Base-by-base conservation (phyloP, 805 yeast species). In the Kodamaea kakaduensis region DNA sequence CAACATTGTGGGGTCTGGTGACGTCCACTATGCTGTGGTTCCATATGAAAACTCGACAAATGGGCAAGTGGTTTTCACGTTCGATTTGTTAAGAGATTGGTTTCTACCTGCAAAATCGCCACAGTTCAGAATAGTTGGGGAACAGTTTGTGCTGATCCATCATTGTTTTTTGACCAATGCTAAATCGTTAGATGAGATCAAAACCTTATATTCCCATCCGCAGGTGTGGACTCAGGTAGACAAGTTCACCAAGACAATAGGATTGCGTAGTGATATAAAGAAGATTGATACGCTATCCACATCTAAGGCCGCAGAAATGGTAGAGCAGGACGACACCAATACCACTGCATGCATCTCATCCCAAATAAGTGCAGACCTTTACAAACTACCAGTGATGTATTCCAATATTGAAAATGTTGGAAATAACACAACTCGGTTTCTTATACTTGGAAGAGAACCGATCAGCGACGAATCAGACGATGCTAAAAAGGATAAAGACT, bases 181-280 rank as follows among this genome's bases (percentile, higher is more conserved):
- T 6, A 47, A 52, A 30, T 67, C 66, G 21, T 45, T 81, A 3
- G 44, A 55, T 1, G 54, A 68, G 9, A 71, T 88, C 34, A 58
- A 53, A 10, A 73, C 69, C 20, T 72, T 90, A 13, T 85, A 84
- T 61, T 84, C 96, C 3, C 98, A 90, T 59, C 97, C 98, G 2
- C 98, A 90, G 57, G 98, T 89, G 0, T 90, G 98, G 98, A 94
- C 96, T 7, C 98, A 90, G 55, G 81, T 85, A 32, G 64, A 71
- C 3, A 55, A 63, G 15, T 93, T 84, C 63, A 53, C 84, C 26
- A 33, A 43, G 30, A 8, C 20, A 33, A 46, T 31, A 52, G 64
- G 13, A 42, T 64, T 52, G 40, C 51, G 25, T 37, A 53, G 9
- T 15, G 64, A 45, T n/a, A 47, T 73, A 21, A 71, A 69, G 34